Base-by-base conservation (phyloP, 345 rosid genomes). In the Eucalyptus polyanthemos region DNA sequence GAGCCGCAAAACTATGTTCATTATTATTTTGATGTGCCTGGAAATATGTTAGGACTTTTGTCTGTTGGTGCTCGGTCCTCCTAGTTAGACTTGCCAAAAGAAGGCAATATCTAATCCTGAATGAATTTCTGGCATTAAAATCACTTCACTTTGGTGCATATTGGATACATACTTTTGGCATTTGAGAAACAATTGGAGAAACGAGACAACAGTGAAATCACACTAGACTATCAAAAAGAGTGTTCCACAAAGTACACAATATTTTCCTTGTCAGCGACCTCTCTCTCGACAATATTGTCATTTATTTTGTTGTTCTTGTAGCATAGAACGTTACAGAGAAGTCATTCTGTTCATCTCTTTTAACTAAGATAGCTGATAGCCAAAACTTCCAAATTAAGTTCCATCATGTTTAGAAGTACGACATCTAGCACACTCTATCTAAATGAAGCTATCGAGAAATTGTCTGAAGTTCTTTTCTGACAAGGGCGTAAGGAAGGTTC, bases 371-470 rank as follows among this genome's bases (percentile, higher is more conserved):
- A n/a, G 21, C 76, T 4, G 40, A 65, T 14, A n/a, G 40, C 40
- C 37, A 65, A 65, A 65, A 14, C 6, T 40, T 65, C 76, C 37
- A n/a, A n/a, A 2, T 14, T 4, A 25, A 65, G 37, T 7, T 65
- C 11, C 21, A 15, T 65, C 76, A 0, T 0, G 19, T 29, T 62
- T 29, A 62, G 34, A 62, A 29, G 34, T 4, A 62, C 2, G 0
- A 7, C 9, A 0, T 62, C 8, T 2, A 62, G 72, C 72, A 7
- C 17, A 29, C 72, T 3, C 5, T 62, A 62, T 29, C 72, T 29
- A 62, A 62, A 62, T 14, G 34, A 62, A 29, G 72, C 72, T 62
- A 29, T 62, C 72, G 2, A 62, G 72, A 62, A 62, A 4, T 62
- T 62, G 34, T 62, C 72, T 29, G 34, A 62, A 29, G n/a, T 62